A percentile compares a stretch with the other conserved stretches of the same genome.
These are phyloP conservation scores for Apiospora phragmitis DNA, from an alignment of 2,329 filamentous ascomycete genomes.

Conservation along the genomic window DNA sequence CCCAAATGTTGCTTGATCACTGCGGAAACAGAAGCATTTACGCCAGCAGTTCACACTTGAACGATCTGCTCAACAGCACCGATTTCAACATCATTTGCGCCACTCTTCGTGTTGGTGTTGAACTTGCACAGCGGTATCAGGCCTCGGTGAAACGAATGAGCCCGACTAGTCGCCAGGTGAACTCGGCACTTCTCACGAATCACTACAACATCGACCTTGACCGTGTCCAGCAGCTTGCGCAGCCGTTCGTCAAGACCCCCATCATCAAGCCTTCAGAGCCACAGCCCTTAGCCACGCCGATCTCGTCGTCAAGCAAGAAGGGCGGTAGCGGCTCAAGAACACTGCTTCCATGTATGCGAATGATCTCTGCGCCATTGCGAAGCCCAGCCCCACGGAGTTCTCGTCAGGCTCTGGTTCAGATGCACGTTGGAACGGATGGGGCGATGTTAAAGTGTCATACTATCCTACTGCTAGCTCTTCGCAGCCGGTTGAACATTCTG, in stretches of 20 bases:
- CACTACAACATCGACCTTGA: constrained; percentile 83
- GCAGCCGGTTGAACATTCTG: constrained; percentile 26
- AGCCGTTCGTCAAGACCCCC: constrained; percentile 76
- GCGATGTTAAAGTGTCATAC: constrained; percentile 77
- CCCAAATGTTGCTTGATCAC: constrained; percentile 83
- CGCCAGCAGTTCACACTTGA: constrained; percentile 86
- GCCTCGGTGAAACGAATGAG: constrained; percentile 78
- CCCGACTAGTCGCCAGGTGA: constrained; percentile 65
- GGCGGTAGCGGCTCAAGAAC: constrained; percentile 69
- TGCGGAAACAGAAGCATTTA: constrained; percentile 97
- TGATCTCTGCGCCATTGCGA: constrained; percentile 76
- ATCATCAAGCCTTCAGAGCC: constrained; percentile 53
- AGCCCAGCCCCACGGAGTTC: constrained; percentile 49
- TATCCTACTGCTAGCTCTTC: constrained; percentile 55
- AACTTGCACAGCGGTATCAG: constrained; percentile 90
- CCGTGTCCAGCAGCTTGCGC: constrained; percentile 78
- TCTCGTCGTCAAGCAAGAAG: constrained; percentile 62
- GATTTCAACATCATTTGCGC: constrained; percentile 76
- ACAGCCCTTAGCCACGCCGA: constrained; percentile 51
- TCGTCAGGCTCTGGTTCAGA: constrained; percentile 18
- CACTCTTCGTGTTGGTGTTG: constrained; percentile 77
- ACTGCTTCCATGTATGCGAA: constrained; percentile 72
- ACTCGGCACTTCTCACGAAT: constrained; percentile 73
- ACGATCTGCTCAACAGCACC: constrained; percentile 85
- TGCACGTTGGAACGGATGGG: constrained; percentile 72